Evolutionary conservation across 192 early-diverging fungal species (phyloP), one percentile per base, ranked within the genome.

Genomic region (Mortierella antarctica): DNA sequence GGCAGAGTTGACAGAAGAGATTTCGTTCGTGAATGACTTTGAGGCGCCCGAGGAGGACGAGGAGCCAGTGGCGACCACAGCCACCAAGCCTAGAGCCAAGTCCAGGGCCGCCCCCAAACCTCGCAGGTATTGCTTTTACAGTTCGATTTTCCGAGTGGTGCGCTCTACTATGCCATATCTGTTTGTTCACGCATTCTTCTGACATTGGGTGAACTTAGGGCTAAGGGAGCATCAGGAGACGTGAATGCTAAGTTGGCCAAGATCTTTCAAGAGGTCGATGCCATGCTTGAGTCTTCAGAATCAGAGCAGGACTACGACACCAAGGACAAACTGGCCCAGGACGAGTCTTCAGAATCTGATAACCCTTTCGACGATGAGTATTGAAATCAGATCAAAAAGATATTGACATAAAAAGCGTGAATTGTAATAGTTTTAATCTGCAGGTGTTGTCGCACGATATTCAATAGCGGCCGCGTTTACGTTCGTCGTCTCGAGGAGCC

Each of bases 1-100:
- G 53, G 60, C 47, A 18, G 83, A 82, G 20, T 50, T 81, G 48
- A 75, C 67, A 46, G 79, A 76, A 17, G 72, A 76, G 17, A 55
- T 76, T 7, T 62, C 65, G 5, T 84, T 84, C 40, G 55, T 84
- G 17, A 73, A 76, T n/a, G 58, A 67, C 11, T 67, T 69, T 71
- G 73, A 53, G 8, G 50, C 47, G 5, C 70, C 65, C 62, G 70
- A 76, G 45, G 74, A 57, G 70, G 70, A 11, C n/a, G 46, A 47
- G 31, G 31, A 31, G 31, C 31, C 31, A 31, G 31, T 31, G 31
- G 47, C 42, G 44, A 44, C 45, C 13, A 48, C 31, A 8, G 45
- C 5, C 9, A 15, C 23, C 21, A 13, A 39, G 10, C 7, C 17
- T 15, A n/a, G 20, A 62, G 9, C 17, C 13, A 23, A 10, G 5